Evolutionary conservation across 208 protist species (phyloP), one percentile per base, ranked within the genome.

Genomic region (Herpetomonas samuelpessoai): DNA sequence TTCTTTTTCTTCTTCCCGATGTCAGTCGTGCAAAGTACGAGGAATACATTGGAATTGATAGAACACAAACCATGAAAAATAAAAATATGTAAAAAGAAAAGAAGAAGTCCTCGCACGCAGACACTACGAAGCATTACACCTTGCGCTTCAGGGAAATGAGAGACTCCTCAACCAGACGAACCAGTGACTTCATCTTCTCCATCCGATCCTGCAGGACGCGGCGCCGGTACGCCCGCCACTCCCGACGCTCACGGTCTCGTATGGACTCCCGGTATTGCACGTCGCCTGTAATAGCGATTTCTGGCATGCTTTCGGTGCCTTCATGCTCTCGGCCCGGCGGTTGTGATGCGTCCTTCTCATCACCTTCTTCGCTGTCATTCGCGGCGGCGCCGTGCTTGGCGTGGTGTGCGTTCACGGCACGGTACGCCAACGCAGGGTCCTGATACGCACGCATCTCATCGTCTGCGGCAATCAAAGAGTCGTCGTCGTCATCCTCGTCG

Each of bases 61-160:
- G 24, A 27, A 46, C 19, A 26, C 29, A 68, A 21, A 25, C 56
- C 4, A 57, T 46, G 41, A 56, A 53, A 72, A n/a, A 55, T 10
- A 57, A 9, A 39, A 72, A 65, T 56, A 41, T 25, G 35, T 57
- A 10, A 27, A 48, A 19, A 19, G 22, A 48, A 6, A 48, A 9
- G 4, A 19, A 19, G 9, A 6, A 6, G 18, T 19, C 4, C 7
- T 9, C 22, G 18, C 16, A 19, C 16, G 19, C 16, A 48, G 18
- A 19, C 16, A 3, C 12, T n/a, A n/a, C n/a, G n/a, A n/a, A n/a
- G n/a, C n/a, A 41, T 48, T 48, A 48, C 10, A 48, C 4, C 10
- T 6, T 22, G 16, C 19, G 44, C 44, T 48, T 10, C 4, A 48
- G 44, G 10, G 44, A 10, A 6, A 48, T 3, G 18, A 48, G 44